Evolutionary conservation across 1,139 yeast species (phyloP).

Genomic region (Saccharomyces hybrid): DNA sequence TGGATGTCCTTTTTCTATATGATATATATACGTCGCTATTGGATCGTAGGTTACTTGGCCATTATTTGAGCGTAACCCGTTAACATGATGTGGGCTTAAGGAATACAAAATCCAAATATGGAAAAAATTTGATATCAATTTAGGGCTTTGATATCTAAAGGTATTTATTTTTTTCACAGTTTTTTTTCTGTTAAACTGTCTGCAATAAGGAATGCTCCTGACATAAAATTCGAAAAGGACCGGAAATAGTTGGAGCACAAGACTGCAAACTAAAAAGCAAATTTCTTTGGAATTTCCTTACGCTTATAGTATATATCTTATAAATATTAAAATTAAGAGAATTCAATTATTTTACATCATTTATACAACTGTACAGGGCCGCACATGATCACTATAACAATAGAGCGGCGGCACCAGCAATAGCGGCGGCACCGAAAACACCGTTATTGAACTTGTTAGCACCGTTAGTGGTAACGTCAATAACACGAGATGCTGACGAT

Average conservation of each 20-base stretch:
- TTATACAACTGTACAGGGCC: background rate
- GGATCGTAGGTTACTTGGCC: background rate
- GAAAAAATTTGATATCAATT: background rate
- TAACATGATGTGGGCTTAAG: background rate
- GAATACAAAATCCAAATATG: background rate
- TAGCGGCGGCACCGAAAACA: background rate
- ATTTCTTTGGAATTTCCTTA: background rate
- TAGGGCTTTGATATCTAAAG: background rate
- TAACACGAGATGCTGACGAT: conserved; percentile 1
- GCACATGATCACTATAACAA: background rate
- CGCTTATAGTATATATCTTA: background rate
- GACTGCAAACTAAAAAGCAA: background rate
- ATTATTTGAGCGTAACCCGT: background rate
- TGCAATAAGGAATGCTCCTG: background rate
- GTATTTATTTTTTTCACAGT: background rate
- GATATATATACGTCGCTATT: background rate
- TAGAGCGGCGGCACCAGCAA: conserved; percentile 4
- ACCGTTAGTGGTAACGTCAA: conserved; percentile 1
- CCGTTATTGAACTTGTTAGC: background rate
- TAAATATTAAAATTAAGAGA: background rate
- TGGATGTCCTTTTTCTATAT: background rate
- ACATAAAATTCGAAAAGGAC: background rate
- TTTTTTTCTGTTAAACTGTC: background rate
- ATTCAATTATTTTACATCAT: background rate
- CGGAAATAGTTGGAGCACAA: background rate